Evolutionary conservation across 1,284 basidiomycete species (phyloP).

Genomic region (Stereum hirsutum): DNA sequence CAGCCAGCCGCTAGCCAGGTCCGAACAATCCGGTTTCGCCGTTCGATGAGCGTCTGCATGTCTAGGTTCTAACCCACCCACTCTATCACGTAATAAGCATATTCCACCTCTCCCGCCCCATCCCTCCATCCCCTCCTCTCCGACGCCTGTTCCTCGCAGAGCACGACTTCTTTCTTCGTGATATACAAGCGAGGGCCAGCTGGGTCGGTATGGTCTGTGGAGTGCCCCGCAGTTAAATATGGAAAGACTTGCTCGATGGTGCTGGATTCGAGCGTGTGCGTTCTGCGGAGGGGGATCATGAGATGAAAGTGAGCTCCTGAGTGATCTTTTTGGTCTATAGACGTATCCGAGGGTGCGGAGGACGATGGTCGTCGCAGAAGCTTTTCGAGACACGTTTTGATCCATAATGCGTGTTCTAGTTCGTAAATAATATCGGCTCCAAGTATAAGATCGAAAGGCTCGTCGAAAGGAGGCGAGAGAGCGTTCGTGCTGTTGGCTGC

Average conservation of each 20-base stretch:
- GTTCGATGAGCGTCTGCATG: no score
- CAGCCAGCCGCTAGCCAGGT: no score
- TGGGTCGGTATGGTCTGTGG: constrained; percentile 5
- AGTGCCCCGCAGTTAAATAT: constrained; percentile 5
- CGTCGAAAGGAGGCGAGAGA: constrained; percentile 42
- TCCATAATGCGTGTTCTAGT: constrained; percentile 55
- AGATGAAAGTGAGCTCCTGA: constrained; percentile 49
- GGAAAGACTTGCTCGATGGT: constrained; percentile 53
- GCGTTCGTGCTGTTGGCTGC: constrained; percentile 22
- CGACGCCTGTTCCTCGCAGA: constrained; percentile 42
- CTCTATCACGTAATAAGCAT: constrained; percentile 57
- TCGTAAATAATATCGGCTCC: constrained; percentile 79
- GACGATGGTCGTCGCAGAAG: constrained; percentile 31
- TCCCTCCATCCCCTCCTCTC: constrained; percentile 14
- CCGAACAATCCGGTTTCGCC: no score
- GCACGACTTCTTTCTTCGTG: constrained; percentile 38
- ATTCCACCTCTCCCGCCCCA: constrained; percentile 43
- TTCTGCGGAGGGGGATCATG: constrained; percentile 63
- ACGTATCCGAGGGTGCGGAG: neutral
- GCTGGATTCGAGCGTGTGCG: constrained; percentile 49
- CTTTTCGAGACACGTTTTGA: constrained; percentile 43
- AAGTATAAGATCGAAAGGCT: constrained; percentile 57
- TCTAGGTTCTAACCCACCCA: no score
- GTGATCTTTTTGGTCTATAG: neutral
- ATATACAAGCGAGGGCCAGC: constrained; percentile 25